Conservation (phyloP, 352 stramenopile species). For the Phytophthora ramorum region DNA sequence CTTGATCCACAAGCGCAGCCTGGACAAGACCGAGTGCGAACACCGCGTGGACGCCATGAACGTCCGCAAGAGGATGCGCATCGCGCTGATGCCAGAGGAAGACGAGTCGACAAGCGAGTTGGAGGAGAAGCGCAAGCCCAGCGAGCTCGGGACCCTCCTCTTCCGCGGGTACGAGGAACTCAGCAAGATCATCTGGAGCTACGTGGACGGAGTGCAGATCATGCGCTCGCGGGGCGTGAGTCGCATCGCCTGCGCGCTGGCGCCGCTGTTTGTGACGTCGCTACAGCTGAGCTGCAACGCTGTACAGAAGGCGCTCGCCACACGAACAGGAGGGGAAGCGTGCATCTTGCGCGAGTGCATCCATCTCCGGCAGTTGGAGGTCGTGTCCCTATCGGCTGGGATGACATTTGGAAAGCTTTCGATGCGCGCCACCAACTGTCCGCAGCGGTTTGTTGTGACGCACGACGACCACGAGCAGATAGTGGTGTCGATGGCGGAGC, state of each 20-base stretch:
- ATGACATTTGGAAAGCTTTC: slow-evolving; percentile 87
- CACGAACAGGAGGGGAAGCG: slow-evolving; percentile 27
- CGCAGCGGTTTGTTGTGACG: slow-evolving; percentile 87
- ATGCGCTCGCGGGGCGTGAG: slow-evolving; percentile 71
- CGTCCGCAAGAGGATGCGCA: slow-evolving; percentile 33
- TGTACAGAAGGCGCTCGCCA: slow-evolving; percentile 65
- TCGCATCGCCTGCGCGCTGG: slow-evolving; percentile 48
- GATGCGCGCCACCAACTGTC: slow-evolving; percentile 86
- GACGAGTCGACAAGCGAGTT: slow-evolving; percentile 16
- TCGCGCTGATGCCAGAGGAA: slow-evolving; percentile 22
- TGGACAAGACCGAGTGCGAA: slow-evolving; percentile 40
- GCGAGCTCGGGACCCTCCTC: slow-evolving; percentile 55
- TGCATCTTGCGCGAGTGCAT: slow-evolving; percentile 71
- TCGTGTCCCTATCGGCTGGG: slow-evolving; percentile 81
- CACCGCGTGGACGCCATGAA: slow-evolving; percentile 1
- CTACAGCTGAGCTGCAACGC: slow-evolving; percentile 86
- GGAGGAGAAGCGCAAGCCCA: slow-evolving; percentile 33
- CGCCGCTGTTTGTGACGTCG: slow-evolving; percentile 71
- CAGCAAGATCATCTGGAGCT: slow-evolving; percentile 80
- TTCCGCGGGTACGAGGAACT: slow-evolving; percentile 75
- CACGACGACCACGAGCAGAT: slow-evolving; percentile 91
- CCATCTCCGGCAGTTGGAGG: slow-evolving; percentile 73
- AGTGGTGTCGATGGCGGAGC: slow-evolving; percentile 70
- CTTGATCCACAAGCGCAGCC: slow-evolving; percentile 49
- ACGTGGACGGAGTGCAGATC: slow-evolving; percentile 79